Evolutionary conservation across 345 rosid genomes (phyloP).

Genomic region (Lumnitzera littorea): DNA sequence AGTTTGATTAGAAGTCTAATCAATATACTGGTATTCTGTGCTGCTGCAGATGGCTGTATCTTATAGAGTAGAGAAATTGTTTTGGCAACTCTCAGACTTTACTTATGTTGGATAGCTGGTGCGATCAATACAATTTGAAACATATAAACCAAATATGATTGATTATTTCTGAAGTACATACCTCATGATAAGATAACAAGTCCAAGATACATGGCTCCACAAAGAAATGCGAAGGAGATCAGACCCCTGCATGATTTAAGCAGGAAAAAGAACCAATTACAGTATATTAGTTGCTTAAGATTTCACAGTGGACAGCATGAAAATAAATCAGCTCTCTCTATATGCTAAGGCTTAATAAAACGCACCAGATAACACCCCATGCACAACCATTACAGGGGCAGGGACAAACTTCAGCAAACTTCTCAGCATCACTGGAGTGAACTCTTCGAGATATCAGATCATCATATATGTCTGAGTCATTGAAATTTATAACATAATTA

Average conservation of each 20-base stretch:
- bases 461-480: slow-evolving; percentile 71
- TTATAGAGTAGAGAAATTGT: no score
- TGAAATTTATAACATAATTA: slow-evolving; percentile 2
- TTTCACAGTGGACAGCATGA: neutral
- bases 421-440: slow-evolving; percentile 91
- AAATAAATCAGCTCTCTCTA: neutral
- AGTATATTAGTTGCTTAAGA: no score
- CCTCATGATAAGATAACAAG: slow-evolving; percentile 83
- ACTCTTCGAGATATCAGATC: slow-evolving; percentile 93
- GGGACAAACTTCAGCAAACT: slow-evolving; percentile 94
- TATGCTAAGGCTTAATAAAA: neutral
- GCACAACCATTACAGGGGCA: slow-evolving; percentile 91
- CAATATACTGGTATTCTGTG: no score
- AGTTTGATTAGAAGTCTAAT: no score
- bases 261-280: neutral
- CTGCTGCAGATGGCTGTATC: no score
- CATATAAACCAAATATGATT: neutral
- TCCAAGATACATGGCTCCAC: slow-evolving; percentile 73
- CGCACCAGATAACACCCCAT: slow-evolving; percentile 96
- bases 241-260: slow-evolving; percentile 62
- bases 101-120: neutral
- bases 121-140: neutral
- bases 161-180: slow-evolving; percentile 12
- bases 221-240: slow-evolving; percentile 77
- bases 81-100: no score